A percentile compares a stretch with the other conserved stretches of the same genome.
phyloP scores from a whole-genome alignment of 2,329 filamentous ascomycete species.

The Aspergillus sp. region DNA sequence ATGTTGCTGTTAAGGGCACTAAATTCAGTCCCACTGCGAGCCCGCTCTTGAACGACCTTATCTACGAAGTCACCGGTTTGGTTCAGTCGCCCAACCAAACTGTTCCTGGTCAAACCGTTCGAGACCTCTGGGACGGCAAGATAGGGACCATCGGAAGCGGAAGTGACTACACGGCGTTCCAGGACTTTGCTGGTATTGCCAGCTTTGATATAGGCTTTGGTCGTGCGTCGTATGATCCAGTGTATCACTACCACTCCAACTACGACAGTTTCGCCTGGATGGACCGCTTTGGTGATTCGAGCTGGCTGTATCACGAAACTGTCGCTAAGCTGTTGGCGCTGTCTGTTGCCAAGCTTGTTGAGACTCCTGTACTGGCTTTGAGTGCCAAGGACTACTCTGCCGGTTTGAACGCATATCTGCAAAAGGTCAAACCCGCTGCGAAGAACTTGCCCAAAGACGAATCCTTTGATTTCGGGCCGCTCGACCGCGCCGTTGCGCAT shows the following conservation, averaged over 20 bases:
- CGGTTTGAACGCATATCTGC: slow-evolving; percentile 42
- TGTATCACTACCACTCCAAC: slow-evolving; percentile 73
- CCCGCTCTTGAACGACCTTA: slow-evolving; percentile 65
- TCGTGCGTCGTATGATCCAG: slow-evolving; percentile 34
- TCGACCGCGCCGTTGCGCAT: slow-evolving; percentile 43
- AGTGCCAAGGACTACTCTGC: slow-evolving; percentile 57
- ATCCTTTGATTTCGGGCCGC: slow-evolving; percentile 35
- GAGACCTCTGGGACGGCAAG: slow-evolving; percentile 56
- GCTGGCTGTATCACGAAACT: slow-evolving; percentile 52
- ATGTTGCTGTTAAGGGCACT: slow-evolving; percentile 61
- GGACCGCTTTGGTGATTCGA: slow-evolving; percentile 63
- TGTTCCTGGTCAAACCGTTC: slow-evolving; percentile 57
- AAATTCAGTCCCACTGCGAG: slow-evolving; percentile 59
- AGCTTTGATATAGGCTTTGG: slow-evolving; percentile 57
- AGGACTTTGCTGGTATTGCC: slow-evolving; percentile 61
- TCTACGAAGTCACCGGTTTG: slow-evolving; percentile 57
- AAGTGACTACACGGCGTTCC: slow-evolving; percentile 67
- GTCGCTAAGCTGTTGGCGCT: slow-evolving; percentile 59
- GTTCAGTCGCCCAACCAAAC: slow-evolving; percentile 70
- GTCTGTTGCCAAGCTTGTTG: slow-evolving; percentile 52
- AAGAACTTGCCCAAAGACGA: slow-evolving; percentile 15
- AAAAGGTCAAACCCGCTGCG: slow-evolving; percentile 21
- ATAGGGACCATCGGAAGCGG: slow-evolving; percentile 63
- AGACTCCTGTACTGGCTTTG: slow-evolving; percentile 56
- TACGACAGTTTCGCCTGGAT: slow-evolving; percentile 84